These are phyloP conservation scores for Juglanconis juglandina DNA, from an alignment of 2,329 filamentous ascomycete genomes.

Conservation along the genomic window DNA sequence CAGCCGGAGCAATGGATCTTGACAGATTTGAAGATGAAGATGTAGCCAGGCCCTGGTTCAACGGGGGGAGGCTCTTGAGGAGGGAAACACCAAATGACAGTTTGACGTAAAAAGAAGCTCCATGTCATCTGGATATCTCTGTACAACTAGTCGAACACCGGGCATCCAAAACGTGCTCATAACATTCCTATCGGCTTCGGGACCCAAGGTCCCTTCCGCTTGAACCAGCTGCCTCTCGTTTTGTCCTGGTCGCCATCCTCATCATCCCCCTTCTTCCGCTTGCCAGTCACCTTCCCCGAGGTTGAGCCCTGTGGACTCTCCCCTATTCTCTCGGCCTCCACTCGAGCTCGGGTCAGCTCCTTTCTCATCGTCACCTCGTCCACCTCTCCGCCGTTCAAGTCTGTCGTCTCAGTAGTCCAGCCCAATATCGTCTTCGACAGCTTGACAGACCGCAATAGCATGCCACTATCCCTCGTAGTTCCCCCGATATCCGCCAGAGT, in stretches of 20 bases:
- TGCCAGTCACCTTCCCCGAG: constrained; percentile 1
- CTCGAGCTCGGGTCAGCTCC: constrained; percentile 2
- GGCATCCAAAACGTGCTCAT: constrained; percentile 26
- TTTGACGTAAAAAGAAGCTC: too few relatives aligned
- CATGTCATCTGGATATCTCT: neutral
- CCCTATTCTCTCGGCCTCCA: neutral
- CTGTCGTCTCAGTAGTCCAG: constrained; percentile 23
- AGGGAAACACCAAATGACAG: too few relatives aligned
- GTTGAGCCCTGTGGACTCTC: neutral
- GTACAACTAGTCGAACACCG: neutral
- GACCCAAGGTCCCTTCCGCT: constrained; percentile 51
- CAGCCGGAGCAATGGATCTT: too few relatives aligned
- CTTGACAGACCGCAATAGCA: constrained; percentile 28
- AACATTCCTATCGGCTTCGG: constrained; percentile 57
- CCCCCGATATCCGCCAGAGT: constrained; percentile 28
- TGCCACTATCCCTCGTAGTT: constrained; percentile 24
- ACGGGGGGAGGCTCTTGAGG: too few relatives aligned
- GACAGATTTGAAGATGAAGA: too few relatives aligned
- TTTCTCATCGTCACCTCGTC: constrained; percentile 8
- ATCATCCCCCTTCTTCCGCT: constrained; percentile 14
- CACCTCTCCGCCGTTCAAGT: constrained; percentile 1
- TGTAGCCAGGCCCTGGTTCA: too few relatives aligned
- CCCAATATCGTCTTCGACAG: constrained; percentile 23
- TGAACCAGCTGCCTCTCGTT: constrained; percentile 38
- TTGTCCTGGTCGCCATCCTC: constrained; percentile 20